phyloP scores from a whole-genome alignment of 176 grass and related monocot genomes.

The Avena eriantha region DNA sequence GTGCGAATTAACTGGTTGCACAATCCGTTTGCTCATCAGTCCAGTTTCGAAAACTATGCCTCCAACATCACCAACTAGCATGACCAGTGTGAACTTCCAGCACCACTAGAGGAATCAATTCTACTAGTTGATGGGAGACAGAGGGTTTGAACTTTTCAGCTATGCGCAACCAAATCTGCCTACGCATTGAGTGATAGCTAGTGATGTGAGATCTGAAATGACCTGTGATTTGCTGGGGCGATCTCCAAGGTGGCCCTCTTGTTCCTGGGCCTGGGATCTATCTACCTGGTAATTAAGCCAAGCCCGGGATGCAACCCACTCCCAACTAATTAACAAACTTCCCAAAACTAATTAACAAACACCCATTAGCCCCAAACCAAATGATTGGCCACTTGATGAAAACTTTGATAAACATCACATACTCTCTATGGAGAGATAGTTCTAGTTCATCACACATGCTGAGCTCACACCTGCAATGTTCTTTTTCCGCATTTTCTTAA shows the following conservation, averaged over 20 bases:
- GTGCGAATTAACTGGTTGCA: background rate
- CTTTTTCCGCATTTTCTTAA: background rate
- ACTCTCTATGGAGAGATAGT: too few species aligned
- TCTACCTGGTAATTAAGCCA: background rate
- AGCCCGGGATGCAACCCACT: conserved; percentile 43
- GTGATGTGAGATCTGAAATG: conserved; percentile 43
- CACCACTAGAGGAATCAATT: background rate
- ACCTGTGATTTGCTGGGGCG: conserved; percentile 26
- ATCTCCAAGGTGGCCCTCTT: conserved; percentile 20
- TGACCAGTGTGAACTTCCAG: background rate
- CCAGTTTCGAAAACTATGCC: background rate
- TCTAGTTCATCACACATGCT: background rate
- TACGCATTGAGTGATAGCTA: conserved; percentile 19
- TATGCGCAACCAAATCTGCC: conserved; percentile 19
- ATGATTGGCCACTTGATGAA: conserved; percentile 26
- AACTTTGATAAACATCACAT: background rate
- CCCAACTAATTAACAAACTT: conserved; percentile 35
- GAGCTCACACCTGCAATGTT: background rate
- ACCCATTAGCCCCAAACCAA: background rate
- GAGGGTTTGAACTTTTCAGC: background rate
- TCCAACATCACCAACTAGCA: background rate
- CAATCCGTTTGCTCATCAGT: background rate
- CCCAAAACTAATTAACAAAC: too few species aligned
- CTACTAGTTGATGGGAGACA: conserved; percentile 24
- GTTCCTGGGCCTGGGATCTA: conserved; percentile 11